Conservation (phyloP, 805 yeast species). For the Candida alai region DNA sequence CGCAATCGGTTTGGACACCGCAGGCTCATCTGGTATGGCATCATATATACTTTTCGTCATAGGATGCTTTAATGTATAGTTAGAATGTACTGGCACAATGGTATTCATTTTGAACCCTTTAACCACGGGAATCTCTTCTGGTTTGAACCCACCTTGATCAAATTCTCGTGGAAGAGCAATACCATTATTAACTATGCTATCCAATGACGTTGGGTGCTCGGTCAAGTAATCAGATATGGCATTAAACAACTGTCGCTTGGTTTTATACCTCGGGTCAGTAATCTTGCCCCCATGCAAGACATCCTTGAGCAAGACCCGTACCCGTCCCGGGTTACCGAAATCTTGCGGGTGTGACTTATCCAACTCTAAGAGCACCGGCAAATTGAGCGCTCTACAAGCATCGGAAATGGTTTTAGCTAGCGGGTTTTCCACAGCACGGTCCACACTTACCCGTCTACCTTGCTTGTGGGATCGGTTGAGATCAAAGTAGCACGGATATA, state of each 20-base stretch:
- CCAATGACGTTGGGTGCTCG: constrained; percentile 64
- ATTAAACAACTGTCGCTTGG: constrained; percentile 63
- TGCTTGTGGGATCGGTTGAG: constrained; percentile 64
- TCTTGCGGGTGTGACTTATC: constrained; percentile 94
- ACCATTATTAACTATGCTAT: constrained; percentile 49
- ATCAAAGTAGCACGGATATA: constrained; percentile 95
- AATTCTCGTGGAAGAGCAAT: constrained; percentile 66
- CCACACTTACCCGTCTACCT: constrained; percentile 75
- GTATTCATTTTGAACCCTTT: constrained; percentile 82
- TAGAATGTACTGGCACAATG: constrained; percentile 84
- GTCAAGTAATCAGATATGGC: constrained; percentile 59
- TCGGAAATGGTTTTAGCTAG: constrained; percentile 78
- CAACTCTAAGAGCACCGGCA: constrained; percentile 59
- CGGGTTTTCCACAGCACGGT: constrained; percentile 80
- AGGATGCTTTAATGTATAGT: constrained; percentile 78
- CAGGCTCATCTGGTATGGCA: constrained; percentile 42
- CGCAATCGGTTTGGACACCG: constrained; percentile 19
- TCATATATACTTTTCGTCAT: constrained; percentile 69
- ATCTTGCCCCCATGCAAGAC: constrained; percentile 39
- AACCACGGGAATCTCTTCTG: constrained; percentile 69
- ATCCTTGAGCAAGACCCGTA: constrained; percentile 63
- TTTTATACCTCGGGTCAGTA: constrained; percentile 24
- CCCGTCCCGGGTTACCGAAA: constrained; percentile 97
- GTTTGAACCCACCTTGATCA: constrained; percentile 38
- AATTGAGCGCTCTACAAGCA: constrained; percentile 48